Percentiles rank a stretch among this genome's conserved stretches.
Conservation (phyloP, 345 rosid species). For the Eucalyptus polyanthemos region DNA sequence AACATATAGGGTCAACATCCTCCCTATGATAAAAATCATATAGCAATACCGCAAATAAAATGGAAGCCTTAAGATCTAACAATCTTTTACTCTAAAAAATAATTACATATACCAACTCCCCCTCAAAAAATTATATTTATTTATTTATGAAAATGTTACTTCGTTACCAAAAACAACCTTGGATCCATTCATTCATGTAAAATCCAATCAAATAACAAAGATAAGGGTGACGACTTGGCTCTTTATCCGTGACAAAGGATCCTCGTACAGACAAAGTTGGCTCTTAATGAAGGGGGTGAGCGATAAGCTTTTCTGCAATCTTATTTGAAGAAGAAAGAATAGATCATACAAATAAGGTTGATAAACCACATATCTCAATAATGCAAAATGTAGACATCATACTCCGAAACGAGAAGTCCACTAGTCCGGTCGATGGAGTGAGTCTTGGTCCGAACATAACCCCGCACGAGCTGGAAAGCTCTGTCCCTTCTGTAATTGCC, state of each 20-base stretch:
- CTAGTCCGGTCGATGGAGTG: background rate
- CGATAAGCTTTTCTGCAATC: background rate
- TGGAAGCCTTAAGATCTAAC: background rate
- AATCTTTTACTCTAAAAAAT: background rate
- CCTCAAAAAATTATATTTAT: background rate
- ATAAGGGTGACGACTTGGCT: background rate
- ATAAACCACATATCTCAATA: background rate
- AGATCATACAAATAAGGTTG: rapidly evolving
- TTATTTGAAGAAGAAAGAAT: background rate
- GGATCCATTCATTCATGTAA: background rate
- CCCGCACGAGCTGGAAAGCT: conserved; percentile 14
- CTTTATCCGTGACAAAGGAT: background rate
- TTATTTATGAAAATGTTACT: background rate
- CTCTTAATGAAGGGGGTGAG: background rate
- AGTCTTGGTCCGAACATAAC: conserved; percentile 13
- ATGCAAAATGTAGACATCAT: background rate
- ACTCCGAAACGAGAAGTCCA: background rate
- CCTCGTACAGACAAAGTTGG: background rate
- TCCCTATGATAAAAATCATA: background rate
- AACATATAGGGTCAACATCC: background rate
- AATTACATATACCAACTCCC: background rate
- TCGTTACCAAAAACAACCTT: background rate
- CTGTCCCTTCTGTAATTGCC: conserved; percentile 16
- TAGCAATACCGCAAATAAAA: background rate
- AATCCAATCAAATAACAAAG: background rate